Evolutionary conservation across 495 filamentous ascomycete genomes (phyloP).

Genomic region (Aspergillus baeticus): DNA sequence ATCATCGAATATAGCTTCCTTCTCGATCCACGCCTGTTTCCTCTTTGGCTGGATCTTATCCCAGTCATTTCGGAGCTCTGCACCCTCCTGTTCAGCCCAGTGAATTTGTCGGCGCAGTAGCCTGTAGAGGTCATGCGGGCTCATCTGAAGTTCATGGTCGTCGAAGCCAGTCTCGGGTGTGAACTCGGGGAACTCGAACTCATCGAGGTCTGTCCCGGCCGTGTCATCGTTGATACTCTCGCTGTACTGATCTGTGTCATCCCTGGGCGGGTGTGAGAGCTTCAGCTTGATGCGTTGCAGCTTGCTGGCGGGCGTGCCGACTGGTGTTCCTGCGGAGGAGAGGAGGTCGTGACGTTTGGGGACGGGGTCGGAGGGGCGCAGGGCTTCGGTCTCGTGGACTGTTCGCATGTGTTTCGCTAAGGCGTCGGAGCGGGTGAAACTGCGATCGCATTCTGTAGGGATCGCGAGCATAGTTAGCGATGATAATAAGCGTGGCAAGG

Average conservation of each 20-base stretch:
- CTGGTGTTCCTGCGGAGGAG: slow-evolving; percentile 26
- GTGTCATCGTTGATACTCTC: slow-evolving; percentile 51
- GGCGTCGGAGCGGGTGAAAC: slow-evolving; percentile 95
- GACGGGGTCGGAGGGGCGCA: slow-evolving; percentile 83
- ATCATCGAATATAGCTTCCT: slow-evolving; percentile 67
- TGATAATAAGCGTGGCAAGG: neutral
- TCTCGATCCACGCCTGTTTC: slow-evolving; percentile 79
- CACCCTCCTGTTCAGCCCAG: slow-evolving; percentile 75
- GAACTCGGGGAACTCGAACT: slow-evolving; percentile 42
- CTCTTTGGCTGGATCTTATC: slow-evolving; percentile 64
- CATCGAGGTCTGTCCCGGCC: slow-evolving; percentile 48
- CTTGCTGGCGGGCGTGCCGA: slow-evolving; percentile 52
- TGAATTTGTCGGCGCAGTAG: slow-evolving; percentile 74
- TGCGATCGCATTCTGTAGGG: slow-evolving; percentile 84
- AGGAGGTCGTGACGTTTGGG: slow-evolving; percentile 67
- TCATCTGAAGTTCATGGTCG: slow-evolving; percentile 65
- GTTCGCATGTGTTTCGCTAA: slow-evolving; percentile 98
- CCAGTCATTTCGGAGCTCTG: slow-evolving; percentile 60
- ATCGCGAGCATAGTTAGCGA: slow-evolving; percentile 3
- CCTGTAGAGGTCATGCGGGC: slow-evolving; percentile 66
- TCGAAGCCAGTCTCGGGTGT: slow-evolving; percentile 56
- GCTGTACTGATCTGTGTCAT: slow-evolving; percentile 52
- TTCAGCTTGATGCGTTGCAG: slow-evolving; percentile 67
- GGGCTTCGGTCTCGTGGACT: slow-evolving; percentile 93
- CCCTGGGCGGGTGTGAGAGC: slow-evolving; percentile 50